Base-by-base conservation (phyloP, 176 grass and related monocot species). In the Zea luxurians region DNA sequence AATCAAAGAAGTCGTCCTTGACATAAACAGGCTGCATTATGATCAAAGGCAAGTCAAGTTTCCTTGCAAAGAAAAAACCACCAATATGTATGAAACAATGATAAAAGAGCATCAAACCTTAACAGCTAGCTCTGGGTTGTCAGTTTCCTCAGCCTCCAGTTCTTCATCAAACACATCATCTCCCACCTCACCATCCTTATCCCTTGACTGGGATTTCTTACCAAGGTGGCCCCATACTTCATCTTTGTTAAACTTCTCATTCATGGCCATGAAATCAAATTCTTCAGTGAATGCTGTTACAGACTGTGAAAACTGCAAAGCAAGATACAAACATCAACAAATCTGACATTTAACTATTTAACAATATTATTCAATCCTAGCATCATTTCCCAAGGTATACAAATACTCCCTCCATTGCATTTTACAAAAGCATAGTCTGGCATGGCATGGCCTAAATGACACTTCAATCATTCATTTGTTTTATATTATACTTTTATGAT, bases 201-300 rank as follows among this genome's bases (percentile, higher is more conserved):
- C 91, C 82, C 78, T 91, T 35, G 81, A 83, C 64, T 88, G 86
- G 49, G 89, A 74, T 88, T 88, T 94, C 82, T 91, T 94, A 34
- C 89, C 89, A 77, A 96, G 92, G 81, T 89, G 80, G 52, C 92
- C 92, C 92, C 92, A 96, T 35, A 96, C 86, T 85, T 96, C 92
- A 70, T 90, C 92, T 80, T 96, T 96, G 70, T 96, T 96, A 40
- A 96, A 96, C 76, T 96, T 96, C 80, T 96, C 92, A 74, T 96
- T 96, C 92, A 96, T 96, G 35, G 92, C 89, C 64, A 48, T 89
- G 78, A 96, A 96, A 89, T 96, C 92, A 90, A 96, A 96, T 66
- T 96, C 92, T 87, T 91, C 92, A 43, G 87, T 92, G 70, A 91
- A 96, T 68, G 91, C 49, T 55, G 92, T 91, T 58, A 79, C 78